These are phyloP conservation scores for Ophiostoma angusticollis DNA, from an alignment of 2,329 filamentous ascomycete species.

Conservation along the genomic window DNA sequence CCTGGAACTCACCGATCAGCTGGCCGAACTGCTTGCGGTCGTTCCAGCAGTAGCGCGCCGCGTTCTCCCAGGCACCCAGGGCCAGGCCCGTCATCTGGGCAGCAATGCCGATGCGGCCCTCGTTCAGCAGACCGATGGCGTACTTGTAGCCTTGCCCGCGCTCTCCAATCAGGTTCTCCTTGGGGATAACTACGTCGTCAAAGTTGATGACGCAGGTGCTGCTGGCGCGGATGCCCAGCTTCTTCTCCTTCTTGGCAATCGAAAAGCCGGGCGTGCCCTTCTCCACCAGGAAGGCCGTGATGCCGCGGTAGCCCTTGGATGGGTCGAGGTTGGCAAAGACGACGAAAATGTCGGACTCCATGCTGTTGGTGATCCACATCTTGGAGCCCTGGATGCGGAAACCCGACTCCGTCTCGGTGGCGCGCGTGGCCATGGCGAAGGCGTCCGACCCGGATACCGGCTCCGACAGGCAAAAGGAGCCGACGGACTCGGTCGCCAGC, in stretches of 20 bases:
- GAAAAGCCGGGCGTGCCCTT: conserved; percentile 80
- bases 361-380: conserved; percentile 99
- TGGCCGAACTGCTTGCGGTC: conserved; percentile 94
- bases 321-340: conserved; percentile 95
- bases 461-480: conserved; percentile 86
- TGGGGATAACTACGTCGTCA: conserved; percentile 85
- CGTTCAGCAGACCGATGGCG: conserved; percentile 85
- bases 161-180: conserved; percentile 76
- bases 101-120: conserved; percentile 93
- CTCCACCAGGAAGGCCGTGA: conserved; percentile 90
- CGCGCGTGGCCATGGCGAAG: conserved; percentile 87
- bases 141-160: conserved; percentile 95
- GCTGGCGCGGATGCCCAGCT: conserved; percentile 89
- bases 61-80: conserved; percentile 89
- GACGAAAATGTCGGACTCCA: conserved; percentile 90
- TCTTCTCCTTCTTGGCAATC: conserved; percentile 99
- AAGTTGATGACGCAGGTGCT: conserved; percentile 97
- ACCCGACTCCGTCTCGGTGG: conserved; percentile 66
- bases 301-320: conserved; percentile 88
- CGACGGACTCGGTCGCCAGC: conserved; percentile 79
- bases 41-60: conserved; percentile 90
- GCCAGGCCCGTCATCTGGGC: conserved; percentile 98
- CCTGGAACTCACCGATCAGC: conserved; percentile 91
- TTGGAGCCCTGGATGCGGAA: conserved; percentile 85
- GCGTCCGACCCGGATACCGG: conserved; percentile 89